phyloP scores from a whole-genome alignment of 2,329 filamentous ascomycete species.

The Xylaria sp. region DNA sequence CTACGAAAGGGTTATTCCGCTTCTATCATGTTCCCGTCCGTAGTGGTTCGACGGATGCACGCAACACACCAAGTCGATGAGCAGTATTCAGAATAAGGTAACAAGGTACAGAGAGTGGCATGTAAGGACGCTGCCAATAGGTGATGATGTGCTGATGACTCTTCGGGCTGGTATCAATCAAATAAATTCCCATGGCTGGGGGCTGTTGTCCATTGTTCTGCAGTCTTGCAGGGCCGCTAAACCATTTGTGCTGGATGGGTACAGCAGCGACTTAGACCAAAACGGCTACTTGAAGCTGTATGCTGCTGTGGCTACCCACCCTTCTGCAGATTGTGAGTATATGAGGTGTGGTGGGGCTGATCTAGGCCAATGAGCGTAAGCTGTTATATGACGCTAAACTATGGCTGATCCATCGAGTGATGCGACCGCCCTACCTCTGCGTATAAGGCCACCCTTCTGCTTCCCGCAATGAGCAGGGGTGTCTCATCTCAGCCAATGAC shows the following conservation, averaged over 20 bases:
- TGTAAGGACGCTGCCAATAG: not conserved
- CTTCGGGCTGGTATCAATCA: conserved; percentile 39
- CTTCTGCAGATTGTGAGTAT: conserved; percentile 12
- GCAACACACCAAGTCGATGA: conserved; percentile 28
- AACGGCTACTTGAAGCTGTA: not conserved
- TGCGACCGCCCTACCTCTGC: not conserved
- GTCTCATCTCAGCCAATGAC: conserved; percentile 3
- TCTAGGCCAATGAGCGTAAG: conserved; percentile 26
- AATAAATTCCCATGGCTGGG: conserved; percentile 29
- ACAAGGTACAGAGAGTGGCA: not conserved
- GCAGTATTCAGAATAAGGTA: conserved; percentile 17
- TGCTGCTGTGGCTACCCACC: conserved; percentile 24
- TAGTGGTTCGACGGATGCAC: conserved; percentile 16
- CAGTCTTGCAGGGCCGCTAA: conserved; percentile 41
- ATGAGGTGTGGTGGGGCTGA: conserved; percentile 18
- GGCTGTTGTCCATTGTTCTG: conserved; percentile 21
- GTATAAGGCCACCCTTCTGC: conserved; percentile 10
- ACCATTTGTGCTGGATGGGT: conserved; percentile 26
- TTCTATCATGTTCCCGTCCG: not conserved
- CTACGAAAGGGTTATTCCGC: conserved; percentile 15
- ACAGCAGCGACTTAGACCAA: conserved; percentile 26
- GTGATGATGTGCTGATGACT: conserved; percentile 36
- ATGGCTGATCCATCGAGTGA: conserved; percentile 9
- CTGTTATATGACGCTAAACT: conserved; percentile 31
- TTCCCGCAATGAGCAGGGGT: not conserved